Conservation (phyloP, 306 rosid species). For the Quercus gilva region DNA sequence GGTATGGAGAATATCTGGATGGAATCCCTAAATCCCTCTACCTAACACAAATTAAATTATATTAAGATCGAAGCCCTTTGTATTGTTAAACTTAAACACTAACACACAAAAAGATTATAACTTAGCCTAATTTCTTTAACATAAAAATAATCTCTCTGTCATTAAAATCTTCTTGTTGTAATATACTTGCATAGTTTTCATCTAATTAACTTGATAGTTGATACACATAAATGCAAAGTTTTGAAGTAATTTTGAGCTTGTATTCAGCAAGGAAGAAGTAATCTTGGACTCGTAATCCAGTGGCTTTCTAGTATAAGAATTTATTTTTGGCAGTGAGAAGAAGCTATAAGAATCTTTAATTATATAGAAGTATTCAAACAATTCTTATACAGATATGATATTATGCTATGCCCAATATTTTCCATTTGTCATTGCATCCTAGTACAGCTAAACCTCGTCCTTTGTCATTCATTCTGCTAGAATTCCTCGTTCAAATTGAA, state of each 20-base stretch:
- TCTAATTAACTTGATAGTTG: neutral
- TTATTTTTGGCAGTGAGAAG: too few relatives aligned
- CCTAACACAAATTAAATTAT: too few relatives aligned
- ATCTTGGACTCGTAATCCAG: neutral
- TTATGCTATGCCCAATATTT: neutral
- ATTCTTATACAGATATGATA: neutral
- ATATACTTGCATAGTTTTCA: neutral
- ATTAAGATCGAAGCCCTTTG: too few relatives aligned
- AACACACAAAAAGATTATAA: neutral
- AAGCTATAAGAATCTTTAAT: neutral
- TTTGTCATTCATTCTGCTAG: neutral
- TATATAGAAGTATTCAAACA: neutral
- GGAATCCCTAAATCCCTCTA: too few relatives aligned
- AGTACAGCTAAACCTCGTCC: neutral
- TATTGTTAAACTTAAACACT: too few relatives aligned
- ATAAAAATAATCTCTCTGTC: neutral
- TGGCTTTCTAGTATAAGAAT: neutral
- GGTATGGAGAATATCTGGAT: too few relatives aligned
- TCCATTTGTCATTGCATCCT: neutral
- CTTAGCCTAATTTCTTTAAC: neutral
- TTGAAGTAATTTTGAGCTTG: neutral
- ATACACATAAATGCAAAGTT: neutral
- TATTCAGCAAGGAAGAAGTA: too few relatives aligned
- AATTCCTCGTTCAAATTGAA: slow-evolving; percentile 15
- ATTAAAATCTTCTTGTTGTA: too few relatives aligned